Conservation (phyloP, 768 basidiomycete species). For the Podaxis rugospora region DNA sequence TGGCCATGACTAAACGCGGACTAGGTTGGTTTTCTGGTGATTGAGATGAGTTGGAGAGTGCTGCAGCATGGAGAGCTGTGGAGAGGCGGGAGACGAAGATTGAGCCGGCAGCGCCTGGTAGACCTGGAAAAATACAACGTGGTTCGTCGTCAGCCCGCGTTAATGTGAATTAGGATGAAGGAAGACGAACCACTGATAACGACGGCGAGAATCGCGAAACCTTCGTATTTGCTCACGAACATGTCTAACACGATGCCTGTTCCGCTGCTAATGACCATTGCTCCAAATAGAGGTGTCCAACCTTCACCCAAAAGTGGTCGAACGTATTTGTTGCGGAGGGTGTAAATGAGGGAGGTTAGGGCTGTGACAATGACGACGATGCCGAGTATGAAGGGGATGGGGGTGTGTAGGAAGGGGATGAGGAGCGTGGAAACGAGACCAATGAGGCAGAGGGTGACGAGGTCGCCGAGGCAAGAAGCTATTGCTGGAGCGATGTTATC, state of each 20-base stretch:
- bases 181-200: conserved; percentile 72
- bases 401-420: conserved; percentile 59
- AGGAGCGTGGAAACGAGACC: conserved; percentile 72
- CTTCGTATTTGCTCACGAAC: conserved; percentile 83
- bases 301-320: conserved; percentile 74
- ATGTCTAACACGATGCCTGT: conserved; percentile 90
- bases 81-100: conserved; percentile 91
- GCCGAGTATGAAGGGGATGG: conserved; percentile 55
- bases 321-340: conserved; percentile 64
- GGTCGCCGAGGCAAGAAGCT: conserved; percentile 88
- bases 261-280: conserved; percentile 82
- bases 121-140: conserved; percentile 34
- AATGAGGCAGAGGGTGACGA: conserved; percentile 83
- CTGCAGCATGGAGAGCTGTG: conserved; percentile 75
- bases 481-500: conserved; percentile 96
- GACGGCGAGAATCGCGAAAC: conserved; percentile 82
- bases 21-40: conserved; percentile 30
- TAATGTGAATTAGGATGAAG: background rate
- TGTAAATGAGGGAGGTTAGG: conserved; percentile 46
- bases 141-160: background rate
- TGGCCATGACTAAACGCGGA: conserved; percentile 53
- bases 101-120: conserved; percentile 87
- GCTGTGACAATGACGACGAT: conserved; percentile 45
- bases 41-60: conserved; percentile 23
- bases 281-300: conserved; percentile 88